Percentiles rank a stretch among this genome's conserved stretches.
These are phyloP conservation scores for Suillus fuscotomentosus DNA, from an alignment of 768 basidiomycete genomes.

Conservation along the genomic window DNA sequence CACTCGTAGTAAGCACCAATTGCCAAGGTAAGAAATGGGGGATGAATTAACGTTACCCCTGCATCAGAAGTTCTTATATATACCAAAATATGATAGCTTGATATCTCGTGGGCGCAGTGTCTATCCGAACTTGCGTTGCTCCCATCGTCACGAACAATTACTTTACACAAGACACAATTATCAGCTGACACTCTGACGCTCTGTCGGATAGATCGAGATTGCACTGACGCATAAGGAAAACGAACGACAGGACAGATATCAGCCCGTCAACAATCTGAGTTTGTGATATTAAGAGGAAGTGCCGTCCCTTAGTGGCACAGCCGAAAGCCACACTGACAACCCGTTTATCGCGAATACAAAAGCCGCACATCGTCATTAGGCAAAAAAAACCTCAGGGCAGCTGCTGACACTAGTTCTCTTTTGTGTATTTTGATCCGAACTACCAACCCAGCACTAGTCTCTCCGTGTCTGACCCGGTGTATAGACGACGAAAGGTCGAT, in stretches of 20 bases:
- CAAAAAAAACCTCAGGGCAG: constrained; percentile 22
- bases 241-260: constrained; percentile 10
- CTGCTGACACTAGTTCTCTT: constrained; percentile 17
- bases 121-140: constrained; percentile 12
- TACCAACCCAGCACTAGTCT: background rate
- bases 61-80: constrained; percentile 3
- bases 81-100: background rate
- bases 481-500: background rate
- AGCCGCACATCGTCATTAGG: constrained; percentile 12
- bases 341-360: constrained; percentile 6
- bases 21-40: constrained; percentile 6
- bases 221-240: constrained; percentile 27
- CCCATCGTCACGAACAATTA: constrained; percentile 21
- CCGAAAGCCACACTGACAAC: constrained; percentile 21
- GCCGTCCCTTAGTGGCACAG: constrained; percentile 25
- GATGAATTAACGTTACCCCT: background rate
- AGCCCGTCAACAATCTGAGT: constrained; percentile 20
- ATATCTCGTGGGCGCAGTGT: constrained; percentile 5
- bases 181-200: constrained; percentile 22
- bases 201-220: constrained; percentile 20
- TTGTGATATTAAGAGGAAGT: constrained; percentile 16
- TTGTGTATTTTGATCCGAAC: constrained; percentile 8
- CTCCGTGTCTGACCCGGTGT: background rate
- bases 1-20: constrained; percentile 11
- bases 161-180: constrained; percentile 13